phyloP scores from a whole-genome alignment of 2,329 filamentous ascomycete genomes.

The Aspergillus costaricaensis region DNA sequence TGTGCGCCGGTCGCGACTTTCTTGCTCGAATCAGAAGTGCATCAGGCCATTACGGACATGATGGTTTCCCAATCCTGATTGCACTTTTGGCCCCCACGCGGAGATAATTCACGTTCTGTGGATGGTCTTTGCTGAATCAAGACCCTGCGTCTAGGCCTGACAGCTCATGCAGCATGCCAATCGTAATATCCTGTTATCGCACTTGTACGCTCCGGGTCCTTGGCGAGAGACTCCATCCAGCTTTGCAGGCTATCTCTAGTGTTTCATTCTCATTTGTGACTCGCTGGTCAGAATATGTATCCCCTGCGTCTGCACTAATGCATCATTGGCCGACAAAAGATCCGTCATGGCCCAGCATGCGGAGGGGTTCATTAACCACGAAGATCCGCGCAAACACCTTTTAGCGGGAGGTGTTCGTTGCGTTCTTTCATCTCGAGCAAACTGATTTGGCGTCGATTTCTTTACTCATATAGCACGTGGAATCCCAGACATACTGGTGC shows the following conservation, averaged over 20 bases:
- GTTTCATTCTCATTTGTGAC: neutral
- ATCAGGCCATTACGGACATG: neutral
- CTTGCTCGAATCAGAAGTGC: neutral
- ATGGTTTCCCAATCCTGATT: neutral
- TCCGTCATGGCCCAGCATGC: neutral
- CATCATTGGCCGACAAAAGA: neutral
- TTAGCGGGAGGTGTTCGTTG: neutral
- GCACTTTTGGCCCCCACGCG: neutral
- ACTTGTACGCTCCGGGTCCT: neutral
- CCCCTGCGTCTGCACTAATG: neutral
- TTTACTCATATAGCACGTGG: too few relatives aligned
- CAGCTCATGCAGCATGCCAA: slow-evolving; percentile 1
- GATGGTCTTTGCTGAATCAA: neutral
- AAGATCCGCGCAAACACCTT: neutral
- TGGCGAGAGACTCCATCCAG: neutral
- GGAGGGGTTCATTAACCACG: slow-evolving; percentile 1
- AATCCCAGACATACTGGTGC: neutral
- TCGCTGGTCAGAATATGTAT: neutral
- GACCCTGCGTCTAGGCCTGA: neutral
- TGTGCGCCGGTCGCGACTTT: neutral
- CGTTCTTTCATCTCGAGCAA: neutral
- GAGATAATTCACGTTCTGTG: neutral
- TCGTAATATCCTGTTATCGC: neutral
- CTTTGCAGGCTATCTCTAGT: neutral
- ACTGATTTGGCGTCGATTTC: neutral